These are phyloP conservation scores for Agaricus bisporus DNA, from an alignment of 768 basidiomycete species.

Conservation along the genomic window DNA sequence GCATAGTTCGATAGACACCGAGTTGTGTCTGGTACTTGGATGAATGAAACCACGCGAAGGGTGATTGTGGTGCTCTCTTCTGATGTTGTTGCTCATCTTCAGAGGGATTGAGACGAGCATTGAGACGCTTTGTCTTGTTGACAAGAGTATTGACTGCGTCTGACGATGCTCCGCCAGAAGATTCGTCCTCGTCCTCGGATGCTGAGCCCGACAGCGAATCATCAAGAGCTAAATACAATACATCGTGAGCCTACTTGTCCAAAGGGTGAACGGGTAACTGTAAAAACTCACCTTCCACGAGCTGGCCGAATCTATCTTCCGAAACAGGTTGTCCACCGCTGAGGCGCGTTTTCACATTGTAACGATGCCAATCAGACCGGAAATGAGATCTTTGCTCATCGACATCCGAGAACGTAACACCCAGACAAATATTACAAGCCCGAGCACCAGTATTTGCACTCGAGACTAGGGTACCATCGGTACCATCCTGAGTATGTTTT, in stretches of 20 bases:
- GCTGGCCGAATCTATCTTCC: slow-evolving; percentile 65
- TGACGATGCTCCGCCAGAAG: slow-evolving; percentile 37
- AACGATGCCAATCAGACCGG: slow-evolving; percentile 96
- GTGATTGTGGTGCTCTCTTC: slow-evolving; percentile 41
- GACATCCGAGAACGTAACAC: slow-evolving; percentile 62
- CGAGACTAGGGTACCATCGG: slow-evolving; percentile 19
- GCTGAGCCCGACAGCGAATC: slow-evolving; percentile 92
- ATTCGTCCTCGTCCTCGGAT: slow-evolving; percentile 49
- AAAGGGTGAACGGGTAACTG: background rate
- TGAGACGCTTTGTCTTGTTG: slow-evolving; percentile 45
- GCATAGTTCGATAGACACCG: slow-evolving; percentile 77
- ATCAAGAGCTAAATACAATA: slow-evolving; percentile 47
- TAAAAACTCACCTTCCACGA: slow-evolving; percentile 67
- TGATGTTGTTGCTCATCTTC: slow-evolving; percentile 25
- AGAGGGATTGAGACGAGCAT: slow-evolving; percentile 32
- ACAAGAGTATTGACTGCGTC: slow-evolving; percentile 67
- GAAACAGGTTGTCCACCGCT: slow-evolving; percentile 56
- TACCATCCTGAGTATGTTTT: background rate
- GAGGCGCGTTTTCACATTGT: slow-evolving; percentile 85
- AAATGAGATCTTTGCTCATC: slow-evolving; percentile 84
- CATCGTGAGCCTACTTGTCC: background rate
- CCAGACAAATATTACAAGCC: slow-evolving; percentile 70
- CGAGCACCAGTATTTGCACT: slow-evolving; percentile 36
- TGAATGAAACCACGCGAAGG: slow-evolving; percentile 88
- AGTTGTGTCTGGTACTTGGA: slow-evolving; percentile 76